Conservation (phyloP, 1,284 basidiomycete genomes). For the Agroathelia rolfsii region DNA sequence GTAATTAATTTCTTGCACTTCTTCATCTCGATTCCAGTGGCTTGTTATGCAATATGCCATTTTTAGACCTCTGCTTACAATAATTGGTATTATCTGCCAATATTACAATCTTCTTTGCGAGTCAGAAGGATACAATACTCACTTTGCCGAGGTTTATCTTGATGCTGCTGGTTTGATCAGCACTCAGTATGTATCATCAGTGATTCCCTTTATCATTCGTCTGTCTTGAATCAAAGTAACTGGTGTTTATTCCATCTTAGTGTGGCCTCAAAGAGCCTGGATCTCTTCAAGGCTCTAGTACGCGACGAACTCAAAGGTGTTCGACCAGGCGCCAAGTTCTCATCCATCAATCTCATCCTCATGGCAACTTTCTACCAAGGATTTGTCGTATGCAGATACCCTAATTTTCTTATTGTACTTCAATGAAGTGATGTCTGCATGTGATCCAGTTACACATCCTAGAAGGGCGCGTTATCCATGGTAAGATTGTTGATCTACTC, state of each 20-base stretch:
- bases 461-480: constrained; percentile 52
- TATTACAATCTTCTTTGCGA: constrained; percentile 58
- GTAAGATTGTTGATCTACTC: constrained; percentile 20
- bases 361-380: constrained; percentile 79
- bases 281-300: constrained; percentile 76
- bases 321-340: constrained; percentile 76
- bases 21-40: too few relatives aligned
- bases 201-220: too few relatives aligned
- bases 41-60: constrained; percentile 78
- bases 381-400: constrained; percentile 57
- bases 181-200: constrained; percentile 61
- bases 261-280: constrained; percentile 67
- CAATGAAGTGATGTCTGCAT: not conserved
- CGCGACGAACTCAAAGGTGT: constrained; percentile 68
- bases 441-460: constrained; percentile 43
- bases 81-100: constrained; percentile 71
- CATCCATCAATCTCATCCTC: constrained; percentile 77
- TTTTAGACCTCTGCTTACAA: constrained; percentile 58
- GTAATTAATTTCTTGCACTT: too few relatives aligned
- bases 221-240: constrained; percentile 4
- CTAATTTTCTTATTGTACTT: not conserved
- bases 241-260: too few relatives aligned
- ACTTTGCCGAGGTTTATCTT: constrained; percentile 66
- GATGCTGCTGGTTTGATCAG: constrained; percentile 65
- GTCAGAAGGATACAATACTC: constrained; percentile 43